Conservation (phyloP, 2,329 filamentous ascomycete species). For the Alternaria metachromatica region DNA sequence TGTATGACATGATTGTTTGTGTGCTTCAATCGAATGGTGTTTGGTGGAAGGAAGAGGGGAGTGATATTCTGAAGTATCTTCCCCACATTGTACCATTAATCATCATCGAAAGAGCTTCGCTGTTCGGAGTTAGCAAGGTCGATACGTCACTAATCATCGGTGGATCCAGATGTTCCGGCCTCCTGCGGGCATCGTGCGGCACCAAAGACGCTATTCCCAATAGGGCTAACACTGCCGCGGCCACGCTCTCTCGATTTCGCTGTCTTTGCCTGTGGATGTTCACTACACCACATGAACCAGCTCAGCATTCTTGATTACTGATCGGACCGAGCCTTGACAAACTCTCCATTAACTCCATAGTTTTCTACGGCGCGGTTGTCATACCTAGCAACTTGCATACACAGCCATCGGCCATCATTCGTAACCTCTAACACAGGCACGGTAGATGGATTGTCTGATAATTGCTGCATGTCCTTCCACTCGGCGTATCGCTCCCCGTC, state of each 20-base stretch:
- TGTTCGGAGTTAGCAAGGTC: conserved; percentile 7
- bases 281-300: not conserved
- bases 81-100: conserved; percentile 5
- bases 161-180: not conserved
- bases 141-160: conserved; percentile 17
- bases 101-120: not conserved
- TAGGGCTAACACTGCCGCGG: conserved; percentile 5
- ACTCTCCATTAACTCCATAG: not conserved
- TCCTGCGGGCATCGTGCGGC: not conserved
- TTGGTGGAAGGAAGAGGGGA: not conserved
- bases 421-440: conserved; percentile 51
- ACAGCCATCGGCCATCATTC: not conserved
- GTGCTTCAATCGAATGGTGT: not conserved
- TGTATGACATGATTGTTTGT: conserved; percentile 35
- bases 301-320: not conserved
- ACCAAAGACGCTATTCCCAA: not conserved
- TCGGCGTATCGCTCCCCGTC: conserved; percentile 59
- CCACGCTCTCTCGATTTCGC: not conserved
- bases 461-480: conserved; percentile 60
- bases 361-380: not conserved
- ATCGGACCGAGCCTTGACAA: not conserved
- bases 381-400: not conserved
- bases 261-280: not conserved
- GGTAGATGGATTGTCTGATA: conserved; percentile 63
- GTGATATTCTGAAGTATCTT: not conserved